phyloP scores from a whole-genome alignment of 352 stramenopile genomes.

The Pilasporangium apinafurcum region DNA sequence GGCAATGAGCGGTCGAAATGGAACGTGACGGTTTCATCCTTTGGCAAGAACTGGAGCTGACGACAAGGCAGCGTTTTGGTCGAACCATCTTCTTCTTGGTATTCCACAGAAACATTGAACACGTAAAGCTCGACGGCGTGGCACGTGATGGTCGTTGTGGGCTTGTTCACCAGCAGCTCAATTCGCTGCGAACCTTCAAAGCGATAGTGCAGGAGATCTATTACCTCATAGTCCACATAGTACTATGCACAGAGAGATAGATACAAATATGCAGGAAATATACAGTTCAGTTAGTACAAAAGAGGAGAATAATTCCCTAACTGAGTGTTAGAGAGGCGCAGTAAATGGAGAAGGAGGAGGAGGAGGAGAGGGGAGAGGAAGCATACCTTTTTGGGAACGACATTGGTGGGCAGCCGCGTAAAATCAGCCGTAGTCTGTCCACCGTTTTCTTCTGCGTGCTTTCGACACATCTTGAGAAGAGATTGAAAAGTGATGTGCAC shows the following conservation, averaged over 20 bases:
- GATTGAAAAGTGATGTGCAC: too few species aligned
- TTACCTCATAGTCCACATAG: conserved; percentile 64
- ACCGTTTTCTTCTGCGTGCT: too few species aligned
- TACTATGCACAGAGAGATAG: conserved; percentile 29
- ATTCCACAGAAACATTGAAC: conserved; percentile 53
- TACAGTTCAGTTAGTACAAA: too few species aligned
- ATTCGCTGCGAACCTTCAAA: conserved; percentile 70
- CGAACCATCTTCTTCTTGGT: conserved; percentile 20
- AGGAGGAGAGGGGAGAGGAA: not conserved
- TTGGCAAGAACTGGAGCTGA: conserved; percentile 37
- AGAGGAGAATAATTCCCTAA: too few species aligned
- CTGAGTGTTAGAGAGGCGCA: too few species aligned
- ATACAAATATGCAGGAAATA: not conserved
- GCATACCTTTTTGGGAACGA: conserved; percentile 49
- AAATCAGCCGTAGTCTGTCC: too few species aligned
- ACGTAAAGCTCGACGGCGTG: conserved; percentile 94
- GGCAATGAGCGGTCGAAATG: conserved; percentile 38
- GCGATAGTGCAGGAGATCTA: conserved; percentile 72
- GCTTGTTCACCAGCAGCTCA: conserved; percentile 37
- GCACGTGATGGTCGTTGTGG: conserved; percentile 81
- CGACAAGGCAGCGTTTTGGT: conserved; percentile 23
- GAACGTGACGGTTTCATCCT: conserved; percentile 59
- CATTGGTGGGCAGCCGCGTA: conserved; percentile 45
- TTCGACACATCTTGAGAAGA: not conserved
- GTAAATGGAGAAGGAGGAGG: not conserved